These are phyloP conservation scores for Aspergillus tubingensis DNA, from an alignment of 2,329 filamentous ascomycete species.

Conservation along the genomic window DNA sequence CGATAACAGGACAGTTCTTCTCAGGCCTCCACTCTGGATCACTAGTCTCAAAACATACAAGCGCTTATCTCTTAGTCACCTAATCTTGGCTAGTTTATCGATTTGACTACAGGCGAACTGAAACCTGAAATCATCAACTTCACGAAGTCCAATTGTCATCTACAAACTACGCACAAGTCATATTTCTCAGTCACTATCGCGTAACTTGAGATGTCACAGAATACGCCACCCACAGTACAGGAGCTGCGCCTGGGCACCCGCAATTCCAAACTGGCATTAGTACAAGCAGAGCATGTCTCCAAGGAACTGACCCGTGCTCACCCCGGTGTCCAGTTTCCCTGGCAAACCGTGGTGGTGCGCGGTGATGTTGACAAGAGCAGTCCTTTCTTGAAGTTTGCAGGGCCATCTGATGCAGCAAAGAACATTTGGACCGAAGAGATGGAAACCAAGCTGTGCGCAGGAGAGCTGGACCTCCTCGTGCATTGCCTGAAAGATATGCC, in stretches of 20 bases:
- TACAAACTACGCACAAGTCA: too few species aligned
- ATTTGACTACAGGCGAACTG: neutral
- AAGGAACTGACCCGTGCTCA: neutral
- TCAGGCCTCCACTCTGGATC: neutral
- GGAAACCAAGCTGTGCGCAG: neutral
- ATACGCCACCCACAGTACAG: neutral
- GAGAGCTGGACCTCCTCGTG: slow-evolving; percentile 2
- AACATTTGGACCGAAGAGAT: slow-evolving; percentile 16
- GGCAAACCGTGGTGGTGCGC: neutral
- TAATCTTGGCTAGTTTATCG: neutral
- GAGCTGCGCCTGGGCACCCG: neutral
- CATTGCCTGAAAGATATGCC: neutral
- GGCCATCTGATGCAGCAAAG: slow-evolving; percentile 19
- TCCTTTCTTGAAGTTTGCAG: slow-evolving; percentile 7
- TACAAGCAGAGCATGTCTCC: neutral
- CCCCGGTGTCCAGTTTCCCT: neutral
- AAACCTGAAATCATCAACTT: neutral
- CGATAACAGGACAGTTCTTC: neutral
- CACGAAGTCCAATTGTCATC: neutral
- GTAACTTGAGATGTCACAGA: neutral
- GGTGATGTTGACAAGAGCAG: neutral
- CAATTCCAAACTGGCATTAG: neutral
- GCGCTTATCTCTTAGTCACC: neutral
- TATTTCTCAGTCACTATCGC: neutral
- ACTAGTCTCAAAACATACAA: neutral